phyloP scores from a whole-genome alignment of 768 basidiomycete species.

The Brasilioporus rufonigricans region DNA sequence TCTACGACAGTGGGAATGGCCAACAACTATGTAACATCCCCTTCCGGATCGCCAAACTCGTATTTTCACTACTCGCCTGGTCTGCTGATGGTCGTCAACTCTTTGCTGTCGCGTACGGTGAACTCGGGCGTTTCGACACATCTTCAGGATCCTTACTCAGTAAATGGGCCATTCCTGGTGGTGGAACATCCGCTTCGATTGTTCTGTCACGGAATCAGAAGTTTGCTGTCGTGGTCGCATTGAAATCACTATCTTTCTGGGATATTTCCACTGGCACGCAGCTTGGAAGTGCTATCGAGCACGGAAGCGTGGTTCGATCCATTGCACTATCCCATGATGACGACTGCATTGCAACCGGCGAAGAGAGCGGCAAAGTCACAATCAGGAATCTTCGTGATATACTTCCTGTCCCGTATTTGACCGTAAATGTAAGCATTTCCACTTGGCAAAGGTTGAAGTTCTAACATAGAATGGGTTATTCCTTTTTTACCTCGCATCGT shows the following conservation, averaged over 20 bases:
- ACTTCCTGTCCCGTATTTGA: neutral
- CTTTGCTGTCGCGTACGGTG: too few relatives aligned
- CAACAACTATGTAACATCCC: too few relatives aligned
- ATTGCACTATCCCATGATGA: slow-evolving; percentile 1
- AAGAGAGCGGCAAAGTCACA: neutral
- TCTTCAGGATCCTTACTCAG: too few relatives aligned
- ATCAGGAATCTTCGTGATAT: neutral
- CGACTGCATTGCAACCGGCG: neutral
- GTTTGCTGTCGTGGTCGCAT: neutral
- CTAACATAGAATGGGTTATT: neutral
- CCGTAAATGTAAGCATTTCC: neutral
- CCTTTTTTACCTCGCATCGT: neutral
- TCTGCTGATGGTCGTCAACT: too few relatives aligned
- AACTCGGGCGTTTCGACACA: too few relatives aligned
- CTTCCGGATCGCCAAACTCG: too few relatives aligned
- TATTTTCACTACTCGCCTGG: too few relatives aligned
- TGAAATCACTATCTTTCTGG: neutral
- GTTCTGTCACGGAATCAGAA: neutral
- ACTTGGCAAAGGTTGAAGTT: neutral
- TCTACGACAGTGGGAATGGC: too few relatives aligned
- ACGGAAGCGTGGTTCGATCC: neutral
- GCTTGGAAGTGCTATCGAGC: neutral
- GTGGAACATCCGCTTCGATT: too few relatives aligned
- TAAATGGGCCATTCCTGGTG: too few relatives aligned
- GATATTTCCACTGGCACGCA: neutral